A percentile compares a stretch with the other conserved stretches of the same genome.
These are phyloP conservation scores for Tardiomyces digboiensis DNA, from an alignment of 1,139 yeast species.

Conservation along the genomic window DNA sequence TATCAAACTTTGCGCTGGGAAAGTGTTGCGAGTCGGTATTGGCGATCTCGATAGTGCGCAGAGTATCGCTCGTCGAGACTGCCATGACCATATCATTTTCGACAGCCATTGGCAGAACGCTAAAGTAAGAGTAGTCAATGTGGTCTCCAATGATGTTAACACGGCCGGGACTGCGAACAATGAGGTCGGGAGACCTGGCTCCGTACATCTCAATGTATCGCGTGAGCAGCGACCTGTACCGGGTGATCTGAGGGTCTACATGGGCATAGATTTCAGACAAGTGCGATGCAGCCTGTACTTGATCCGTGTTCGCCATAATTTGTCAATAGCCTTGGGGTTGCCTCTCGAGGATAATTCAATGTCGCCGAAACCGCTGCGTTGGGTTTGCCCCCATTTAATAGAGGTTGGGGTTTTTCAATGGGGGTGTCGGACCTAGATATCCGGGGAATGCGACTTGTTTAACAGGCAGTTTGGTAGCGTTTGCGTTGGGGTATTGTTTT, in stretches of 20 bases:
- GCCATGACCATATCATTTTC: constrained; percentile 57
- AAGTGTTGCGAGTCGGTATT: constrained; percentile 35
- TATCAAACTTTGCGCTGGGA: constrained; percentile 30
- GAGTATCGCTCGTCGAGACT: constrained; percentile 27
- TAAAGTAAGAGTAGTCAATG: constrained; percentile 58
- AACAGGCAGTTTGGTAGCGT: too few relatives aligned
- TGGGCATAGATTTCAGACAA: constrained; percentile 15
- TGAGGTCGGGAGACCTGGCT: constrained; percentile 29
- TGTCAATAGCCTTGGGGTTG: too few relatives aligned
- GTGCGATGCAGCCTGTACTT: constrained; percentile 10
- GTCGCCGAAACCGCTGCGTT: too few relatives aligned
- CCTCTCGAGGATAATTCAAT: too few relatives aligned
- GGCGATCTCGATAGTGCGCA: constrained; percentile 31
- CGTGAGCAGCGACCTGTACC: constrained; percentile 14
- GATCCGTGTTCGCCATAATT: too few relatives aligned
- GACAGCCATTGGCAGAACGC: constrained; percentile 71
- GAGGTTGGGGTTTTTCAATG: too few relatives aligned
- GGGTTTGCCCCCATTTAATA: too few relatives aligned
- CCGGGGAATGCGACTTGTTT: too few relatives aligned
- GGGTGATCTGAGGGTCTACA: constrained; percentile 10
- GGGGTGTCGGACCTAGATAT: too few relatives aligned
- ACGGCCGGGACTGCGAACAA: constrained; percentile 63
- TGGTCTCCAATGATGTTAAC: constrained; percentile 73
- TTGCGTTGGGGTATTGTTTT: too few relatives aligned
- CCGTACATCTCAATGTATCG: constrained; percentile 14